Base-by-base conservation (phyloP, 306 rosid species). In the Prunus davidiana region DNA sequence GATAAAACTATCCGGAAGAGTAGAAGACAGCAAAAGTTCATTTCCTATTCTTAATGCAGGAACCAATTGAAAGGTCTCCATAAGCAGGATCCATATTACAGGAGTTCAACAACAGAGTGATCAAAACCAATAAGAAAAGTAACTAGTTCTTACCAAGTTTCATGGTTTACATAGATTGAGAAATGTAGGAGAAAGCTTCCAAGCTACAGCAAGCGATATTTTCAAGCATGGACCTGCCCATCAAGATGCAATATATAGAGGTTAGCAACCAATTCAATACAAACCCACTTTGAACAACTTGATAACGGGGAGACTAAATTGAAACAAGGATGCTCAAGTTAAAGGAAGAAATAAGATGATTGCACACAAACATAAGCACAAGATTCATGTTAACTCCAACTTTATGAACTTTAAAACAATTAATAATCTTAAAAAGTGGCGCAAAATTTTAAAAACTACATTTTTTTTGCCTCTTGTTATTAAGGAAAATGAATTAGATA, bases 81-180 rank as follows among this genome's bases (percentile, higher is more conserved):
- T 52, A 52, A 52, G 57, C 22, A 52, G 16, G 57, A 52, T 16
- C 20, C 20, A 0, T 4, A 52, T 38, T 28, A 41, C 32, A 38
- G 5, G 69, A 64, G 43, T 41, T 60, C 10, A 18, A 38, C 7
- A 34, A 32, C 65, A 69, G 34, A 68, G 63, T 50, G 46, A 52
- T 43, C 43, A 46, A 64, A 82, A 64, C 22, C 30, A 65, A 57
- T 9, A 61, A 52, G 41, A 18, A 65, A 34, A 62, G 41, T 71
- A 49, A 78, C 22, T 19, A 56, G 52, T 28, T 14, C 24, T 84
- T 90, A 91, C 97, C 96, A 77, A 93, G 85, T 88, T 91, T 93
- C 98, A 91, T 93, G 79, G 63, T 82, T 87, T 14, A 74, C 79
- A 55, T 61, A 61, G 76, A 85, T 64, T 50, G 54, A 20, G 49